Base-by-base conservation (phyloP, 139 green algal genomes). In the Coelastrella sp. region DNA sequence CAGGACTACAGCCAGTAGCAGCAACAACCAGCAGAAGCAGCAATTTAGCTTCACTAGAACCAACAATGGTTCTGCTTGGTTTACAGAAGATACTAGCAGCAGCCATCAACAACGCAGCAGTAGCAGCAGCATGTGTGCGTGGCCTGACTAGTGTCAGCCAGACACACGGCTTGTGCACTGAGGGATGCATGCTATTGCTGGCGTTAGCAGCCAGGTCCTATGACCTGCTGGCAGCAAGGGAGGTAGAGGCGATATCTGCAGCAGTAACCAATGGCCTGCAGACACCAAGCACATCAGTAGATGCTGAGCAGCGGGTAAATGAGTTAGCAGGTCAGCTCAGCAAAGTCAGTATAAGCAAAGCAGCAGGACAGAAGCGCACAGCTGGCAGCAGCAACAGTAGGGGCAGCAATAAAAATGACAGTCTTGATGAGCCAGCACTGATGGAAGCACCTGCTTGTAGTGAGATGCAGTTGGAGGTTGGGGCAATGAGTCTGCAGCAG, bases 401-500 rank as follows among this genome's bases (percentile, higher is more conserved):
- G 32, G 32, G 32, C 11, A 13, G 61, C 61, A 71, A 71, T 10
- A 71, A 71, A 13, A 71, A 10, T 71, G 61, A 47, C 32, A 47
- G 0, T 47, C 32, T 47, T 47, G 32, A 47, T 47, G 32, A 47
- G 32, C 32, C 32, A 47, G 32, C 16, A 14, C 64, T 4, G 16
- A 71, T 71, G 64, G 64, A 20, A 71, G 64, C 64, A 20, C 64
- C 64, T 71, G 58, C 32, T 47, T 47, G 7, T 57, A 11, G 17
- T 19, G 19, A 85, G 5, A 23, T 47, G 57, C 17, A 57, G 17
- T 8, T 76, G 2, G 60, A 86, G 61, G 4, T 86, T 59, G 22
- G 61, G 17, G 57, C 4, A 14, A 76, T 59, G 81, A 60, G 59
- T 60, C 19, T 86, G n/a, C 68, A 86, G 81, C 81, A 86, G 81